Conservation (phyloP, 805 yeast species). For the Alloascoidea hylecoeti region DNA sequence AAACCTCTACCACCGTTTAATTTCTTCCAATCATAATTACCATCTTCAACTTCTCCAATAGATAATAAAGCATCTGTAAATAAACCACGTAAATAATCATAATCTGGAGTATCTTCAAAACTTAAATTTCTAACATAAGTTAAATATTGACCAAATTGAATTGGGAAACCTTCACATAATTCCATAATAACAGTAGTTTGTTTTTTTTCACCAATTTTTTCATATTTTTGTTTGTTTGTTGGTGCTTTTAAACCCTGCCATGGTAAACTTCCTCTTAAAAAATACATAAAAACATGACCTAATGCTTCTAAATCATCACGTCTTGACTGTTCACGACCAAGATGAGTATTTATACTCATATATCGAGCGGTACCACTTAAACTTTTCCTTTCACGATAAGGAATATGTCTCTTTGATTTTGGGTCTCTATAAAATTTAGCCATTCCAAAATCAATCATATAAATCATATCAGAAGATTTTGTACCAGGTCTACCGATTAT, state of each 20-base stretch:
- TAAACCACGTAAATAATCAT: slow-evolving; percentile 69
- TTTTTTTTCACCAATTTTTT: slow-evolving; percentile 93
- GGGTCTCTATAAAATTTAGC: slow-evolving; percentile 97
- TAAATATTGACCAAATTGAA: slow-evolving; percentile 86
- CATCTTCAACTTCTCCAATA: slow-evolving; percentile 62
- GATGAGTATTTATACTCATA: slow-evolving; percentile 94
- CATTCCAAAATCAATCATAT: slow-evolving; percentile 96
- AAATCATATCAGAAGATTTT: slow-evolving; percentile 72
- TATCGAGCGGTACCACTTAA: slow-evolving; percentile 97
- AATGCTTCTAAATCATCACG: slow-evolving; percentile 93
- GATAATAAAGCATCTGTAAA: slow-evolving; percentile 68
- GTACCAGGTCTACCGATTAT: slow-evolving; percentile 82
- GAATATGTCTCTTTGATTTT: slow-evolving; percentile 87
- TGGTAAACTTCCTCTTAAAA: slow-evolving; percentile 86
- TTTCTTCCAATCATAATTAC: slow-evolving; percentile 96
- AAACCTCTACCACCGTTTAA: slow-evolving; percentile 92
- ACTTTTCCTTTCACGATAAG: slow-evolving; percentile 91
- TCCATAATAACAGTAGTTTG: slow-evolving; percentile 79
- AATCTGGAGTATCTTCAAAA: slow-evolving; percentile 92
- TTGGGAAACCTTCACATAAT: slow-evolving; percentile 79
- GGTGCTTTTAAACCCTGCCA: slow-evolving; percentile 99
- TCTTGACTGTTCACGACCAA: slow-evolving; percentile 94
- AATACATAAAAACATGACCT: slow-evolving; percentile 94
- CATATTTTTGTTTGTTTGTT: slow-evolving; percentile 94
- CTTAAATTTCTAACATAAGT: slow-evolving; percentile 77